phyloP scores from a whole-genome alignment of 2,329 filamentous ascomycete species.

The Epichloe sylvatica region DNA sequence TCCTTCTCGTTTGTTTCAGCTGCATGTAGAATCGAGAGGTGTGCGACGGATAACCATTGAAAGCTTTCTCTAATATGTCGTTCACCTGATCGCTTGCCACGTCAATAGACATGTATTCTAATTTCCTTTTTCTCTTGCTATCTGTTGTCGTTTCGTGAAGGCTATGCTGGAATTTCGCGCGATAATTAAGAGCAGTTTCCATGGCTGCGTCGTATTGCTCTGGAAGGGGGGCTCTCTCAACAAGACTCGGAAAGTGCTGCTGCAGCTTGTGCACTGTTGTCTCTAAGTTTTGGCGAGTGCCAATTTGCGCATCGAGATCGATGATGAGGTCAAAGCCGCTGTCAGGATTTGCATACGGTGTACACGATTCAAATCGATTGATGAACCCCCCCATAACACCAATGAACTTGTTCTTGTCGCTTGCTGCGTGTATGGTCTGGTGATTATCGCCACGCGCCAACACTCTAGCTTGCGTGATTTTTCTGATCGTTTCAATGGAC shows the following conservation, averaged over 20 bases:
- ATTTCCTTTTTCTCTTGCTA: slow-evolving; percentile 29
- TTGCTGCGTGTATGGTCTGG: slow-evolving; percentile 85
- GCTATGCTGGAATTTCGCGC: slow-evolving; percentile 60
- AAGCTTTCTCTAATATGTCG: slow-evolving; percentile 53
- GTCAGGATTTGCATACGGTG: slow-evolving; percentile 56
- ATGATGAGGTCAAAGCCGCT: slow-evolving; percentile 72
- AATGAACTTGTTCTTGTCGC: slow-evolving; percentile 58
- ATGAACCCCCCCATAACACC: slow-evolving; percentile 94
- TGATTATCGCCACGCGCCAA: slow-evolving; percentile 85
- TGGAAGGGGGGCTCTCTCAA: slow-evolving; percentile 54
- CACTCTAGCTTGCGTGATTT: slow-evolving; percentile 65
- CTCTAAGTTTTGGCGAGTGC: slow-evolving; percentile 79
- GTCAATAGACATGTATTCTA: slow-evolving; percentile 45
- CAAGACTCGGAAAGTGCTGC: slow-evolving; percentile 61
- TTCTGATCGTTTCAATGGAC: slow-evolving; percentile 57
- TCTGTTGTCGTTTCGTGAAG: slow-evolving; percentile 39
- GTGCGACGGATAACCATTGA: slow-evolving; percentile 39
- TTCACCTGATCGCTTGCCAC: slow-evolving; percentile 30
- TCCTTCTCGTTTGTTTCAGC: slow-evolving; percentile 56
- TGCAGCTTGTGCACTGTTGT: slow-evolving; percentile 59
- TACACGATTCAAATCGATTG: slow-evolving; percentile 65
- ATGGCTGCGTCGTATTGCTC: slow-evolving; percentile 72
- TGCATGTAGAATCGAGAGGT: slow-evolving; percentile 51
- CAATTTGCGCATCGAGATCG: slow-evolving; percentile 61
- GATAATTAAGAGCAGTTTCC: slow-evolving; percentile 59